phyloP scores from a whole-genome alignment of 306 rosid species.

The Glycyrrhiza uralensis region DNA sequence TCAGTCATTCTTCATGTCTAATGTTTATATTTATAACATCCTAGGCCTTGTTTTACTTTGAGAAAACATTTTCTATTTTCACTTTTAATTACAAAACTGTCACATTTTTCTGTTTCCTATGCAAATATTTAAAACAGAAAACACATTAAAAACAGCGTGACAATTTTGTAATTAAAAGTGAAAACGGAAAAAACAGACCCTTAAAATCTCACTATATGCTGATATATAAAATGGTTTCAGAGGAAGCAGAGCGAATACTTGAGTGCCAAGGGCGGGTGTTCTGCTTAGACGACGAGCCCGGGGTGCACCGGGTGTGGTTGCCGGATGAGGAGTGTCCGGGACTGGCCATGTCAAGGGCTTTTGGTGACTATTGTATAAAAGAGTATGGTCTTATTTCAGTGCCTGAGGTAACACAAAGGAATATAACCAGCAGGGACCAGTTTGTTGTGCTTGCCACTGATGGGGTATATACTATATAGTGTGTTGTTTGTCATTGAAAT shows the following conservation, averaged over 20 bases:
- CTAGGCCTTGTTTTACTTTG: background rate
- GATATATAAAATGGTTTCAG: slow-evolving; percentile 38
- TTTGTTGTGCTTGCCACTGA: slow-evolving; percentile 86
- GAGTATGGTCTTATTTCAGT: slow-evolving; percentile 73
- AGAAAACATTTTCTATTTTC: too few species aligned
- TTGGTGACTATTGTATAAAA: slow-evolving; percentile 77
- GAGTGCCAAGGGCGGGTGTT: slow-evolving; percentile 71
- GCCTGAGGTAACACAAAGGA: slow-evolving; percentile 75
- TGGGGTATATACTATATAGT: slow-evolving; percentile 50
- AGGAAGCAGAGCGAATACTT: slow-evolving; percentile 72
- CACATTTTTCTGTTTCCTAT: too few species aligned
- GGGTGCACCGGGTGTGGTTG: slow-evolving; percentile 75
- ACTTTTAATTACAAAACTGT: too few species aligned
- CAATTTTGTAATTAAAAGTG: too few species aligned
- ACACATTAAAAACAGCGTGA: too few species aligned
- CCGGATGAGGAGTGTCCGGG: slow-evolving; percentile 69
- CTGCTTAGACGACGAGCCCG: slow-evolving; percentile 72
- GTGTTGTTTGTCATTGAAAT: background rate
- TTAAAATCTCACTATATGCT: background rate
- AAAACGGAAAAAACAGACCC: too few species aligned
- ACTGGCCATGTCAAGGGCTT: slow-evolving; percentile 84
- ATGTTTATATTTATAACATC: background rate
- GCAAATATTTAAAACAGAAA: too few species aligned
- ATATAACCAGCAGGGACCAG: slow-evolving; percentile 56
- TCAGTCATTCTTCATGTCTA: background rate